Conservation (phyloP, 1,284 basidiomycete species). For the Inonotus hispidus region DNA sequence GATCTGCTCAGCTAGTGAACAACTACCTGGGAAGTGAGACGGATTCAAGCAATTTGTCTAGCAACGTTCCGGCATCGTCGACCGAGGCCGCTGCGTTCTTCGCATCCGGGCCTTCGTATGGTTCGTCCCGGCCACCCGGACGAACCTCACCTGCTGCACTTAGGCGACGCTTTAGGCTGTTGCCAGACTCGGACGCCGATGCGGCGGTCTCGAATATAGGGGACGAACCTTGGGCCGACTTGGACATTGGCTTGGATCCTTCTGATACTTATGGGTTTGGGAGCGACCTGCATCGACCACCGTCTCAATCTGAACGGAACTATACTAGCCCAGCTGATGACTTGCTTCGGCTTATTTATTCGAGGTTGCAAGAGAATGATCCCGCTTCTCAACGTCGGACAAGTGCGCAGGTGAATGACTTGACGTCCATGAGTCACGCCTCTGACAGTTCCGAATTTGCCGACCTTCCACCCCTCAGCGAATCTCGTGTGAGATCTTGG, state of each 20-base stretch:
- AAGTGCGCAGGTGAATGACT: background rate
- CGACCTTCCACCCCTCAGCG: slow-evolving; percentile 4
- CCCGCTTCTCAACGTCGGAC: background rate
- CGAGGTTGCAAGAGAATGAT: background rate
- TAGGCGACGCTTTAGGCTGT: slow-evolving; percentile 2
- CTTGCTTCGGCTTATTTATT: background rate
- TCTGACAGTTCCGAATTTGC: background rate
- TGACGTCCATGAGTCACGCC: background rate
- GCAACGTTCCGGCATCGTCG: background rate
- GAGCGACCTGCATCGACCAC: background rate
- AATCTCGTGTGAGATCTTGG: slow-evolving; percentile 5
- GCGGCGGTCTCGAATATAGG: background rate
- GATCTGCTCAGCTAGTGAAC: background rate
- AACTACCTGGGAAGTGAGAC: background rate
- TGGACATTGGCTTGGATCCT: background rate
- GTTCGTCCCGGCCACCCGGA: background rate
- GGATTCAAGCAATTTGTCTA: background rate
- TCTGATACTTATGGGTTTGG: background rate
- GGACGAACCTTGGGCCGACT: background rate
- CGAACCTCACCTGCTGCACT: background rate
- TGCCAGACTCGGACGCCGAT: background rate
- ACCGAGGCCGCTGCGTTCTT: slow-evolving; percentile 16
- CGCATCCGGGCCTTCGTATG: slow-evolving; percentile 7
- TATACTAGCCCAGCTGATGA: background rate
- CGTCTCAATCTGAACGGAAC: background rate